Conservation (phyloP, 208 protist genomes). For the Acanthamoeba healyi region DNA sequence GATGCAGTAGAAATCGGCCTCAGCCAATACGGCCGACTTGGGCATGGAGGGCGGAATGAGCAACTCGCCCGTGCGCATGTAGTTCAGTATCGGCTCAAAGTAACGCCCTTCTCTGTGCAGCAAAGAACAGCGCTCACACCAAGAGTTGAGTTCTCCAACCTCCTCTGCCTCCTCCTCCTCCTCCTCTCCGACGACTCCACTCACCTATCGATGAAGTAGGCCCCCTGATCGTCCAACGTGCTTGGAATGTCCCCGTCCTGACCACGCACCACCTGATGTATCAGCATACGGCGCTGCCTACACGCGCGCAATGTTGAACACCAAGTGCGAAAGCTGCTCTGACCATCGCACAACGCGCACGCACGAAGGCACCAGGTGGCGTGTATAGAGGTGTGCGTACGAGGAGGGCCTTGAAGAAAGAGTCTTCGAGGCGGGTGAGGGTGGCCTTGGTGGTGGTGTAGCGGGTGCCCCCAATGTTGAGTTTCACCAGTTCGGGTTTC, state of each 20-base stretch:
- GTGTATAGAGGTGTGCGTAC: not conserved
- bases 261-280: no score
- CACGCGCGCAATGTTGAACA: no score
- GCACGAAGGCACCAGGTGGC: no score
- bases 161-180: no score
- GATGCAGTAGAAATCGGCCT: constrained; percentile 57
- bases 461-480: constrained; percentile 40
- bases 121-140: not conserved
- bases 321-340: no score
- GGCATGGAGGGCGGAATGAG: constrained; percentile 34
- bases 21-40: not conserved
- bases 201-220: constrained; percentile 14
- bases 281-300: no score
- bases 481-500: constrained; percentile 21
- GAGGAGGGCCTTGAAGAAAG: constrained; percentile 19
- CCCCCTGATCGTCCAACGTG: constrained; percentile 28
- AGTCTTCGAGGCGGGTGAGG: constrained; percentile 23
- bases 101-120: not conserved
- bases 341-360: no score
- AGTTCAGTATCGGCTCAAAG: constrained; percentile 47
- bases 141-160: no score
- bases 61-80: constrained; percentile 45
- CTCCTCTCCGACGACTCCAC: not conserved
- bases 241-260: constrained; percentile 52
- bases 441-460: constrained; percentile 66